A percentile compares a stretch with the other conserved stretches of the same genome.
These are phyloP conservation scores for Alnus rubra DNA, from an alignment of 306 rosid species.

Conservation along the genomic window DNA sequence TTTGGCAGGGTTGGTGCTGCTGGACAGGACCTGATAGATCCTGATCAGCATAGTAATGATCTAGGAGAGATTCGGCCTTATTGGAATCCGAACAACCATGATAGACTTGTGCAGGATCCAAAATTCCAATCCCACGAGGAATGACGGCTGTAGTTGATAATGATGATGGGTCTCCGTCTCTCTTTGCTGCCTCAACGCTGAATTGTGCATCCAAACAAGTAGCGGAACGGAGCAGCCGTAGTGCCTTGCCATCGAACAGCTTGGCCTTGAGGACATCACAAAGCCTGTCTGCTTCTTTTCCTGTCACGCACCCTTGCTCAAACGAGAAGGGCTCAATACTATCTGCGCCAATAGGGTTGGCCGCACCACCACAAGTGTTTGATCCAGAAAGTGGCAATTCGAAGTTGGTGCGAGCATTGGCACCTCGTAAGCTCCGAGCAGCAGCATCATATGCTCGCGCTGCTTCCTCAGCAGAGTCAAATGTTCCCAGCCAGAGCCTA, in stretches of 20 bases:
- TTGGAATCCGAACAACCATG: constrained; percentile 23
- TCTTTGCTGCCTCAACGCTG: constrained; percentile 26
- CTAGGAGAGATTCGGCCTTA: constrained; percentile 19
- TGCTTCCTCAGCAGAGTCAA: constrained; percentile 69
- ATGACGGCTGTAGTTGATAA: constrained; percentile 1
- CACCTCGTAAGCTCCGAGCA: constrained; percentile 65
- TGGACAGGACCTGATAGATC: constrained; percentile 16
- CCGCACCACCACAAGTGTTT: background rate
- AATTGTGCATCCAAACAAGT: constrained; percentile 12
- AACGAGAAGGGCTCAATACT: constrained; percentile 60
- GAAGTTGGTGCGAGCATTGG: constrained; percentile 74
- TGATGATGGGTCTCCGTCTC: constrained; percentile 25
- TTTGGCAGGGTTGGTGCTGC: constrained; percentile 30
- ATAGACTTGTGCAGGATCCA: background rate
- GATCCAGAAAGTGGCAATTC: constrained; percentile 35
- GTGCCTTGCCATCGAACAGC: constrained; percentile 40
- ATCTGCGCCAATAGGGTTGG: constrained; percentile 4
- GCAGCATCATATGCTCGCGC: constrained; percentile 72
- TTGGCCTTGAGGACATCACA: constrained; percentile 69
- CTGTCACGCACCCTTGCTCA: constrained; percentile 40
- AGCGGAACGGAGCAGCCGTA: constrained; percentile 23
- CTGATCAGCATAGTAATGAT: constrained; percentile 20
- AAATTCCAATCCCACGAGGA: constrained; percentile 10
- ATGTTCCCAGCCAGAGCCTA: constrained; percentile 84
- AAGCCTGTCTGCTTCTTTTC: constrained; percentile 42